These are phyloP conservation scores for Ophiostoma sp. DNA, from an alignment of 2,329 filamentous ascomycete species.

Conservation along the genomic window DNA sequence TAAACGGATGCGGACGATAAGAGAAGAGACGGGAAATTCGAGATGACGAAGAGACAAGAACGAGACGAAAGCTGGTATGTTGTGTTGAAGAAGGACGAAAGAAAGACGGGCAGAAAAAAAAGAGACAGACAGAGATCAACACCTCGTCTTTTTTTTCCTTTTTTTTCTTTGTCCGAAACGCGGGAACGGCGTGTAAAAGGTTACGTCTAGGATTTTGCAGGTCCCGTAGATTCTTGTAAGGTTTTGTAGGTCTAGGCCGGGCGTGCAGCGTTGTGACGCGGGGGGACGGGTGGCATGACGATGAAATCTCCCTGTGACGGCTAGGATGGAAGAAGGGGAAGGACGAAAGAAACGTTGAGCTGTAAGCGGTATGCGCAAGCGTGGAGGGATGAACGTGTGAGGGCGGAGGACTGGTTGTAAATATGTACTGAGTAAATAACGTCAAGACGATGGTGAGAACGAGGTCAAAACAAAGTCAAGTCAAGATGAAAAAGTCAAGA, in stretches of 20 bases:
- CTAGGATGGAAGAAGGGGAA: neutral
- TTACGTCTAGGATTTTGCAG: slow-evolving; percentile 4
- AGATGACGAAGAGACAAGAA: neutral
- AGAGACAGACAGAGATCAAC: neutral
- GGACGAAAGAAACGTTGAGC: neutral
- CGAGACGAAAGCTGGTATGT: neutral
- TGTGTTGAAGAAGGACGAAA: neutral
- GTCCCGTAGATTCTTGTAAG: neutral
- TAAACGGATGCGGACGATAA: neutral
- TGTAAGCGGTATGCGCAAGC: slow-evolving; percentile 16
- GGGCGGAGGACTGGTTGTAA: neutral
- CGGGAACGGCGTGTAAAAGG: neutral
- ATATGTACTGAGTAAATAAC: neutral
- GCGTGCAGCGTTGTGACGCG: slow-evolving; percentile 6
- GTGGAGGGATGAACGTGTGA: neutral
- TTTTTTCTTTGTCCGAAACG: slow-evolving; percentile 13
- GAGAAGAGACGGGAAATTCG: neutral
- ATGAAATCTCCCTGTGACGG: slow-evolving; percentile 4
- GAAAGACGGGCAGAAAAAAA: neutral
- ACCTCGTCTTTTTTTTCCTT: neutral
- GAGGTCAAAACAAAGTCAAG: slow-evolving; percentile 1
- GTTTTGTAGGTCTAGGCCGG: neutral
- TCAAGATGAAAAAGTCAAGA: neutral
- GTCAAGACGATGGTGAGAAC: neutral
- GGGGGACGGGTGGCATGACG: slow-evolving; percentile 16